These are phyloP conservation scores for Waltergamsia citrina DNA, from an alignment of 2,329 filamentous ascomycete species.

Conservation along the genomic window DNA sequence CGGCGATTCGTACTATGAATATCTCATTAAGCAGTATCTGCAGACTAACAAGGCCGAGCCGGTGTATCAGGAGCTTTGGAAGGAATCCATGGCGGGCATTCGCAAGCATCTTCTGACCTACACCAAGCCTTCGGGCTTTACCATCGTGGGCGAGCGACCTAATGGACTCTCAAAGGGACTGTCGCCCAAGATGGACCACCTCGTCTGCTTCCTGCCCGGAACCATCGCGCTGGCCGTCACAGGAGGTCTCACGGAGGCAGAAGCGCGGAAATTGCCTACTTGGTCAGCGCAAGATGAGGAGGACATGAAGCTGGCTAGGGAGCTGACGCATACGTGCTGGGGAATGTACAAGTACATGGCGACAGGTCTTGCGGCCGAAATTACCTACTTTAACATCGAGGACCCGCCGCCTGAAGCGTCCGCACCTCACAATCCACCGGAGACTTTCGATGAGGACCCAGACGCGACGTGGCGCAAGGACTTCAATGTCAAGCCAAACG, in stretches of 20 bases:
- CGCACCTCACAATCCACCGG: conserved; percentile 36
- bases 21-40: conserved; percentile 95
- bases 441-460: conserved; percentile 36
- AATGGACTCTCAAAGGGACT: conserved; percentile 57
- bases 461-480: conserved; percentile 66
- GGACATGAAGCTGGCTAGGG: conserved; percentile 77
- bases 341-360: conserved; percentile 89
- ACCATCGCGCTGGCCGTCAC: conserved; percentile 88
- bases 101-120: conserved; percentile 91
- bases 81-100: conserved; percentile 73
- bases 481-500: conserved; percentile 69
- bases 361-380: conserved; percentile 90
- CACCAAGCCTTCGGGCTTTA: conserved; percentile 68
- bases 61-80: conserved; percentile 88
- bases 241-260: conserved; percentile 62
- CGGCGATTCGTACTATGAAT: conserved; percentile 97
- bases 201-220: conserved; percentile 95
- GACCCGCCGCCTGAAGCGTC: conserved; percentile 50
- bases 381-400: conserved; percentile 78
- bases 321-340: conserved; percentile 96
- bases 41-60: conserved; percentile 83
- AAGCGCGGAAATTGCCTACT: conserved; percentile 60
- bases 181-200: conserved; percentile 91
- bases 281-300: conserved; percentile 78
- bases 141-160: conserved; percentile 83